Conservation (phyloP, 129 eudicot species). For the Heracleum sosnowskyi region DNA sequence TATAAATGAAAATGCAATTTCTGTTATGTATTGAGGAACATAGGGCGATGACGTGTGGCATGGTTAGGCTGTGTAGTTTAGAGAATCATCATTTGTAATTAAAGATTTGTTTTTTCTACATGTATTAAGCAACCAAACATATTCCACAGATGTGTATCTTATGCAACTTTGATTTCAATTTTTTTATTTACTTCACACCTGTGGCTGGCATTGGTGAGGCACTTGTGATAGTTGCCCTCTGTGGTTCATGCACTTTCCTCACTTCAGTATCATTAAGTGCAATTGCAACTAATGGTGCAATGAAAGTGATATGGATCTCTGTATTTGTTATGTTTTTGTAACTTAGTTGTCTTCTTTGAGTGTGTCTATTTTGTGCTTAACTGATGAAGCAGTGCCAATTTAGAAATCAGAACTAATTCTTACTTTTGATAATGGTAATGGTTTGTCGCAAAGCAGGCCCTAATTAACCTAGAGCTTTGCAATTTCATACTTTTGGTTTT, state of each 20-base stretch:
- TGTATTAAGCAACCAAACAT: too few relatives aligned
- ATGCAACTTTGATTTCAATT: too few relatives aligned
- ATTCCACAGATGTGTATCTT: too few relatives aligned
- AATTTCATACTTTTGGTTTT: neutral
- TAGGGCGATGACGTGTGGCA: too few relatives aligned
- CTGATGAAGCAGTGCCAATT: neutral
- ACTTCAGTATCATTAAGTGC: slow-evolving; percentile 94
- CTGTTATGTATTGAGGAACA: too few relatives aligned
- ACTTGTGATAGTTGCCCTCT: slow-evolving; percentile 67
- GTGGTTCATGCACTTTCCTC: slow-evolving; percentile 92
- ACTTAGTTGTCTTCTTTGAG: slow-evolving; percentile 14
- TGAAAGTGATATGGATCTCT: slow-evolving; percentile 65
- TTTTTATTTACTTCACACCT: too few relatives aligned
- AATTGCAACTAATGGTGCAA: slow-evolving; percentile 98
- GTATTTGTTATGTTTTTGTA: neutral
- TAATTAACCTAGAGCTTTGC: neutral
- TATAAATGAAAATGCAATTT: too few relatives aligned
- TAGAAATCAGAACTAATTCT: neutral
- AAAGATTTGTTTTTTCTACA: too few relatives aligned
- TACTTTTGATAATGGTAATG: too few relatives aligned
- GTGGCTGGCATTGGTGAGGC: slow-evolving; percentile 97
- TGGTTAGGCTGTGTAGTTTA: too few relatives aligned
- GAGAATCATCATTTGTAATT: too few relatives aligned
- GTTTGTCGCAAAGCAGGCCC: neutral
- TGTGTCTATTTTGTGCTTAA: neutral